Evolutionary conservation across 75 land plant species (phyloP), one percentile per base, ranked within the genome.

Genomic region (Pinus tabuliformis): DNA sequence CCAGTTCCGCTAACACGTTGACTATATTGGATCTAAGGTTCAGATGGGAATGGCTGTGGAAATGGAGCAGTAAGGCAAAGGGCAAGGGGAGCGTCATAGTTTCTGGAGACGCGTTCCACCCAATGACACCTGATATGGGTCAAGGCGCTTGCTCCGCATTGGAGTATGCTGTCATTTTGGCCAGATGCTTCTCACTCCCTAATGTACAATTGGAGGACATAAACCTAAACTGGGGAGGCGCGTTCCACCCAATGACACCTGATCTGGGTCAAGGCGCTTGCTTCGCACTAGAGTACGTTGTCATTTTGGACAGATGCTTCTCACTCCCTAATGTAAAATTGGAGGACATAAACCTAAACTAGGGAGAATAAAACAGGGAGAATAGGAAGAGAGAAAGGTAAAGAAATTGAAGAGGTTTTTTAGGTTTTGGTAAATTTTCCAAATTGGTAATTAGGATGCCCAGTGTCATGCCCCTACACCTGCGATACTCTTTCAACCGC

Each of bases 261-360:
- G 93, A 94, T 74, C 57, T 94, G 6, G 97, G 89, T 59, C 94
- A 91, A 81, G 98, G 98, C 1, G 95, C 87, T 2, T 89, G 95
- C 80, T 75, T 76, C n/a, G 87, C 98, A 2, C 37, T 92, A 59
- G 98, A 95, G 81, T 93, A 95, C 72, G 87, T 82, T 20, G 82
- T 72, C 62, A 15, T 85, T 42, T 68, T 84, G 2, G 80, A 76
- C 5, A 77, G 76, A 28, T 60, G 36, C 24, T 65, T 79, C 7
- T 57, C 37, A 15, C 37, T 28, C 17, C 6, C 70, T 7, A 36
- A 36, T 36, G 2, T 36, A 36, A 36, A 36, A 1, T 1, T 26
- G 42, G 17, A 28, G 17, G 26, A 12, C 3, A 11, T 65, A 36
- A 65, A 65, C 18, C 5, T 3, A 4, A 37, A 30, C 1, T 24